phyloP scores from a whole-genome alignment of 2,329 filamentous ascomycete genomes.

The Colletotrichum navitas region DNA sequence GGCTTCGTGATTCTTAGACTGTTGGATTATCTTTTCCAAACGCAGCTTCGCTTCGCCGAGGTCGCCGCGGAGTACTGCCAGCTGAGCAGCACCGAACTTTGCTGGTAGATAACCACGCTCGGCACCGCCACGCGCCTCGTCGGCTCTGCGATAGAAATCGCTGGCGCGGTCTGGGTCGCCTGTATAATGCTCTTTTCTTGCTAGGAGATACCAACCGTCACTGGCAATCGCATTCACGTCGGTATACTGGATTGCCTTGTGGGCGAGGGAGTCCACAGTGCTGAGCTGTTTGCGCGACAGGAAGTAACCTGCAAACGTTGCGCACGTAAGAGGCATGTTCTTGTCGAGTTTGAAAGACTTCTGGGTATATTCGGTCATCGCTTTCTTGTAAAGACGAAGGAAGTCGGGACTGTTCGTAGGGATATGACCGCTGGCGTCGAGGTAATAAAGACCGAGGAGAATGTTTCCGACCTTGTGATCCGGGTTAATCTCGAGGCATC shows the following conservation, averaged over 20 bases:
- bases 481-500: constrained; percentile 82
- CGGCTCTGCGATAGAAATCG: constrained; percentile 90
- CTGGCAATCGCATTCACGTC: constrained; percentile 97
- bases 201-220: constrained; percentile 96
- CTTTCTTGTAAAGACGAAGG: constrained; percentile 86
- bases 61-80: constrained; percentile 86
- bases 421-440: constrained; percentile 87
- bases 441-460: constrained; percentile 88
- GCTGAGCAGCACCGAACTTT: constrained; percentile 93
- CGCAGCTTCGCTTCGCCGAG: constrained; percentile 92
- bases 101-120: constrained; percentile 93
- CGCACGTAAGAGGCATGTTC: constrained; percentile 88
- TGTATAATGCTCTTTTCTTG: constrained; percentile 88
- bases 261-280: constrained; percentile 87
- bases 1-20: constrained; percentile 85
- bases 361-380: constrained; percentile 94
- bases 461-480: constrained; percentile 92
- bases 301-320: constrained; percentile 92
- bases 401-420: constrained; percentile 89
- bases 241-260: constrained; percentile 94
- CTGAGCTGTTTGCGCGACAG: constrained; percentile 82
- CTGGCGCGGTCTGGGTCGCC: constrained; percentile 80
- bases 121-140: constrained; percentile 91
- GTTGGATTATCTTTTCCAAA: constrained; percentile 93
- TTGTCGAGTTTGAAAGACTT: constrained; percentile 95